Percentiles rank a stretch among this genome's conserved stretches.
These are phyloP conservation scores for Sisymbrium altissimum DNA, from an alignment of 345 rosid genomes.

Conservation along the genomic window DNA sequence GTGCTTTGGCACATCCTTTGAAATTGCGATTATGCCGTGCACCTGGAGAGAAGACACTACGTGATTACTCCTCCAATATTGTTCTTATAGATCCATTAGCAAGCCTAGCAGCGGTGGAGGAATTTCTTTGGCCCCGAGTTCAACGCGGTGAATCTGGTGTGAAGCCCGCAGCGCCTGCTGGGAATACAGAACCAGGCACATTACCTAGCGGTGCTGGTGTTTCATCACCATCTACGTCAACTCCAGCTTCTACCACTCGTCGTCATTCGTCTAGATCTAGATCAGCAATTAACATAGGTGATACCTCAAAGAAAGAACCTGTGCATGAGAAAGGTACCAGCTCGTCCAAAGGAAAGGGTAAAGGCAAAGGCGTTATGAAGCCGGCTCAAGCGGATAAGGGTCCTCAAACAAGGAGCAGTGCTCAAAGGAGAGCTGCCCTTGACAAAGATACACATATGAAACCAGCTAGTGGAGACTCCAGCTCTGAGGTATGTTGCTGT, in stretches of 20 bases:
- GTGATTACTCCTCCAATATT: slow-evolving; percentile 95
- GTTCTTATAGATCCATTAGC: slow-evolving; percentile 97
- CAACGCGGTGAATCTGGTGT: slow-evolving; percentile 84
- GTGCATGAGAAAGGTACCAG: slow-evolving; percentile 65
- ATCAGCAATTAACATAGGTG: slow-evolving; percentile 77
- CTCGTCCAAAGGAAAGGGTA: slow-evolving; percentile 95
- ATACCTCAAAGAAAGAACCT: slow-evolving; percentile 57
- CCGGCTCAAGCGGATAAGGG: slow-evolving; percentile 75
- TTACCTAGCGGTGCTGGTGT: slow-evolving; percentile 66
- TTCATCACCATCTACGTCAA: slow-evolving; percentile 70
- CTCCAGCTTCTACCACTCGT: slow-evolving; percentile 63
- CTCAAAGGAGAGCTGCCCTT: slow-evolving; percentile 79
- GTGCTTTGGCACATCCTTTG: slow-evolving; percentile 93
- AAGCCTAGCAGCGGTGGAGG: slow-evolving; percentile 94
- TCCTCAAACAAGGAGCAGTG: slow-evolving; percentile 91
- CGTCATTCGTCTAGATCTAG: slow-evolving; percentile 86
- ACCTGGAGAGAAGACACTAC: slow-evolving; percentile 84
- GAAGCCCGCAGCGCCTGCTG: slow-evolving; percentile 62
- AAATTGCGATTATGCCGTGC: slow-evolving; percentile 94
- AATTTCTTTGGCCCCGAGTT: slow-evolving; percentile 96
- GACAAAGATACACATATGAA: slow-evolving; percentile 79
- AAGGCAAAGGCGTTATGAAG: slow-evolving; percentile 96
- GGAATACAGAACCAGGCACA: slow-evolving; percentile 63
- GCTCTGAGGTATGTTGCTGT: slow-evolving; percentile 72
- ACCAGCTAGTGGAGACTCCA: slow-evolving; percentile 68